Conservation (phyloP, 2,329 filamentous ascomycete species). For the Ilyonectria robusta region DNA sequence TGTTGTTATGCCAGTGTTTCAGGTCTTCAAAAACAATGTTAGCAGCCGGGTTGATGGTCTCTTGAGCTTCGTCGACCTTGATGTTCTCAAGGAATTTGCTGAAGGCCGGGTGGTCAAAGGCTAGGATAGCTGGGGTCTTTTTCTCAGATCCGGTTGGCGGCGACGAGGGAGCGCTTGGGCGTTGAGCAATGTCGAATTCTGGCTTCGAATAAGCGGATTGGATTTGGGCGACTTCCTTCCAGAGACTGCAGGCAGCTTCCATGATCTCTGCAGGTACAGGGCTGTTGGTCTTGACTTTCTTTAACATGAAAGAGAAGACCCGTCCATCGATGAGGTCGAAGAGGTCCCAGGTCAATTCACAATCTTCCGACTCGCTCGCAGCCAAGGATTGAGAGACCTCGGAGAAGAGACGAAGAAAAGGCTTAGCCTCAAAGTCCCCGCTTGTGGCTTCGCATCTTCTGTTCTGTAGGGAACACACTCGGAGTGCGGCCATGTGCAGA, state of each 20-base stretch:
- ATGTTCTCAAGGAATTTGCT: constrained; percentile 62
- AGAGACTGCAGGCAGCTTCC: constrained; percentile 9
- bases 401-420: constrained; percentile 29
- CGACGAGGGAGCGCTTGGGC: neutral
- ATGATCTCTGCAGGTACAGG: constrained; percentile 19
- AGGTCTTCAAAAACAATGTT: constrained; percentile 62
- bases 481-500: constrained; percentile 28
- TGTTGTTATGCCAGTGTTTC: constrained; percentile 75
- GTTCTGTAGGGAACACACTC: constrained; percentile 32
- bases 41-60: constrained; percentile 41
- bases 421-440: neutral
- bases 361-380: neutral
- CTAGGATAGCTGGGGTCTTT: constrained; percentile 43
- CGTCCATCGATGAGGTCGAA: constrained; percentile 53
- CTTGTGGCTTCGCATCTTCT: constrained; percentile 23
- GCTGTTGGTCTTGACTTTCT: constrained; percentile 20
- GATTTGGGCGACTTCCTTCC: constrained; percentile 9
- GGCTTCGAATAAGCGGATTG: neutral
- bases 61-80: constrained; percentile 52
- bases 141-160: neutral
- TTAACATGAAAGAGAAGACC: constrained; percentile 44
- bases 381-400: constrained; percentile 43
- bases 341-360: constrained; percentile 43
- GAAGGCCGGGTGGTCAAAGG: constrained; percentile 64
- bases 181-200: constrained; percentile 10